Percentiles rank a stretch among this genome's conserved stretches.
phyloP scores from a whole-genome alignment of 257 asterid species.

The Nicotiana obtusifolia region DNA sequence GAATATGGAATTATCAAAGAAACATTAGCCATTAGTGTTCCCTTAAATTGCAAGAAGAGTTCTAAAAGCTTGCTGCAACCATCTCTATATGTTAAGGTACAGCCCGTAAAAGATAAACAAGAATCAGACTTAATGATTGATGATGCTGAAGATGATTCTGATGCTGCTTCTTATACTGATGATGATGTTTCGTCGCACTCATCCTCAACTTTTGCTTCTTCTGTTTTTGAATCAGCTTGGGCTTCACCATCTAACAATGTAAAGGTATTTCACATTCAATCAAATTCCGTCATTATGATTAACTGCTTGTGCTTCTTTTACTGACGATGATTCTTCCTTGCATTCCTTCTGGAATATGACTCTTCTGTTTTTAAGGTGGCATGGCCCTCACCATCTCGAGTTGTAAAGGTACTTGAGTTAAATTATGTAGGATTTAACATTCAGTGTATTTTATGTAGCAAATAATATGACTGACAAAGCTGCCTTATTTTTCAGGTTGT shows the following conservation, averaged over 20 bases:
- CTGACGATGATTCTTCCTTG: neutral
- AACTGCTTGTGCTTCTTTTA: neutral
- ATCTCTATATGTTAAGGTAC: slow-evolving; percentile 45
- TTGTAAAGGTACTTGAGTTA: slow-evolving; percentile 47
- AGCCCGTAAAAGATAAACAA: slow-evolving; percentile 48
- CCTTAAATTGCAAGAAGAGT: slow-evolving; percentile 59
- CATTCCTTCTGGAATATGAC: neutral
- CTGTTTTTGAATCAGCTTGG: slow-evolving; percentile 39
- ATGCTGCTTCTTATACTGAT: slow-evolving; percentile 46
- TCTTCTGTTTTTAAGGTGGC: slow-evolving; percentile 40
- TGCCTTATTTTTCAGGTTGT: no score
- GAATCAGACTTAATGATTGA: slow-evolving; percentile 32
- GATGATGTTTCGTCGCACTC: slow-evolving; percentile 80
- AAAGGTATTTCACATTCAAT: neutral
- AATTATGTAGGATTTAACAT: no score
- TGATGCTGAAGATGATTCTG: slow-evolving; percentile 32
- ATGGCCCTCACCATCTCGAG: slow-evolving; percentile 52
- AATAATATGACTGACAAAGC: no score
- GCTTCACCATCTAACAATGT: slow-evolving; percentile 41
- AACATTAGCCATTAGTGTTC: slow-evolving; percentile 36
- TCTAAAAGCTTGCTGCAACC: slow-evolving; percentile 42
- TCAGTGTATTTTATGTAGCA: no score
- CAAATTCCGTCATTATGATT: neutral
- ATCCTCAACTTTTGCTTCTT: slow-evolving; percentile 55
- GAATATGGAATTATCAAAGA: slow-evolving; percentile 63